A percentile compares a stretch with the other conserved stretches of the same genome.
Conservation (phyloP, 2,329 filamentous ascomycete species). For the Cladophialophora psammophila region DNA sequence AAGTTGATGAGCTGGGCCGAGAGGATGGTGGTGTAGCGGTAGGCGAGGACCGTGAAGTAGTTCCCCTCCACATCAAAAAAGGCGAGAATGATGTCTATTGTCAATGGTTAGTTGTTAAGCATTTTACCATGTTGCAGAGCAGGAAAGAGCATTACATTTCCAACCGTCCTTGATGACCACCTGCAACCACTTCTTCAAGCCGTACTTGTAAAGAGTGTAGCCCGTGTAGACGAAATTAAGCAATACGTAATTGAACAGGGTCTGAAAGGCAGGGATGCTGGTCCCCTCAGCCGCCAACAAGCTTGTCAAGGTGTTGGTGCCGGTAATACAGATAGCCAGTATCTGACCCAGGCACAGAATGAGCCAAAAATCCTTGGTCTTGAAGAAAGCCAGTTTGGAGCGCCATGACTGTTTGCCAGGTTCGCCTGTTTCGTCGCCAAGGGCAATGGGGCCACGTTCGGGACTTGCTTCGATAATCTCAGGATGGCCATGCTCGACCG, state of each 20-base stretch:
- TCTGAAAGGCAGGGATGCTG: conserved; percentile 93
- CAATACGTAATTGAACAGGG: conserved; percentile 91
- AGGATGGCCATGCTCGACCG: conserved; percentile 47
- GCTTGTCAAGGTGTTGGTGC: conserved; percentile 87
- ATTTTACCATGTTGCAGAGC: neutral
- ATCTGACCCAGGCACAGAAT: conserved; percentile 82
- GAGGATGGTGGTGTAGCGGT: conserved; percentile 89
- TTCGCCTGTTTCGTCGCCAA: conserved; percentile 48
- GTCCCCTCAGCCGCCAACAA: conserved; percentile 73
- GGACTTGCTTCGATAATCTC: conserved; percentile 43
- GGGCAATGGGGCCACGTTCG: conserved; percentile 37
- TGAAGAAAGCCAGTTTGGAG: conserved; percentile 70
- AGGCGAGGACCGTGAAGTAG: conserved; percentile 96
- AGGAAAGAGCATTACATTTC: conserved; percentile 65
- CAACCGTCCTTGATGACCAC: conserved; percentile 77
- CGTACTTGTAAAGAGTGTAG: conserved; percentile 80
- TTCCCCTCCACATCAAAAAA: conserved; percentile 97
- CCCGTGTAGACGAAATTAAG: conserved; percentile 82
- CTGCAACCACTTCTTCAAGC: conserved; percentile 71
- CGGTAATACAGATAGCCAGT: conserved; percentile 87
- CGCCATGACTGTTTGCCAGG: conserved; percentile 55
- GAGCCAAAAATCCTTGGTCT: conserved; percentile 86
- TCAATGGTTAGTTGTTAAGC: neutral
- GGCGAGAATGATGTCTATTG: conserved; percentile 76
- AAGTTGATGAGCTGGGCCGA: conserved; percentile 97